Base-by-base conservation (phyloP, 2,329 filamentous ascomycete species). In the Neospermospora avenae region DNA sequence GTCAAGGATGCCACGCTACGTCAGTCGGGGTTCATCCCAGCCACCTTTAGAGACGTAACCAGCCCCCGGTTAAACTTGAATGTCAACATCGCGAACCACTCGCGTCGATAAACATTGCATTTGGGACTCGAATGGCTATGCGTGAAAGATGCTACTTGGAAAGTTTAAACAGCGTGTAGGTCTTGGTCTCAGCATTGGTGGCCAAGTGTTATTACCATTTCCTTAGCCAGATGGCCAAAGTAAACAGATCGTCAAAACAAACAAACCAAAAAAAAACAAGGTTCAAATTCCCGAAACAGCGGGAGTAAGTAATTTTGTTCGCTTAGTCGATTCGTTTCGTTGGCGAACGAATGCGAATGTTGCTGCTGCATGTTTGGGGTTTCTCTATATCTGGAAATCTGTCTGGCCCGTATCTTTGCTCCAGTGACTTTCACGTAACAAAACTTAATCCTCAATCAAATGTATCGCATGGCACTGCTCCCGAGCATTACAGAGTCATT, bases 241-340 rank as follows among this genome's bases (percentile, higher is more conserved):
- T 37, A 51, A 51, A 51, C 48, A 35, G 48, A 51, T 51, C 48
- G 31, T 37, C 48, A 51, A 51, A 51, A 51, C 48, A 37, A 51
- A 20, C 28, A 11, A n/a, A n/a, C n/a, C n/a, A n/a, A n/a, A 34
- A 35, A 51, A 49, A 25, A 49, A 8, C 18, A 18, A 18, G 20
- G 16, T 34, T 51, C 16, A 31, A 5, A 10, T 20, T 51, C 48
- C 31, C 48, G 48, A 37, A 51, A 51, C 48, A 51, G 16, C 18
- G 46, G 7, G 46, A 18, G 46, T 16, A 49, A 49, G 25, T 34
- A n/a, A 49, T n/a, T 34, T 34, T 49, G 46, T 49, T 49, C 34
- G 34, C 48, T 25, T 25, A 20, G n/a, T 22, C 28, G 28, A 18
- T 42, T 24, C 16, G 31, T 51, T 35, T 51, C 31, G 31, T 51